Conservation (phyloP, 306 rosid species). For the Prunus davidiana region DNA sequence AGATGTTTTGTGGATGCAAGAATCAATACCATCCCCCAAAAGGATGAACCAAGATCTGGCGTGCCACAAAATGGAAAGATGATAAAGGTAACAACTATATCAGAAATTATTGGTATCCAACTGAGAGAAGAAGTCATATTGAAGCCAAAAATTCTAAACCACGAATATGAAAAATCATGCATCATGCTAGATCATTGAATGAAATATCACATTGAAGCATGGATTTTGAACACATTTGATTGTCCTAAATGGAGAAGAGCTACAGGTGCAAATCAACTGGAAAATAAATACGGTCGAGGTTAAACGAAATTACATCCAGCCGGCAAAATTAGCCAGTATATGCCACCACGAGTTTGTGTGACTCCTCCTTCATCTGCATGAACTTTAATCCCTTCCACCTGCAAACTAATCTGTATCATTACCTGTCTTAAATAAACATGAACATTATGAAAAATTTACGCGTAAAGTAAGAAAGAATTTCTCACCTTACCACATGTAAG, state of each 20-base stretch:
- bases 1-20: constrained; percentile 65
- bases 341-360: constrained; percentile 77
- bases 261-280: neutral
- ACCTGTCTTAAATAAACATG: neutral
- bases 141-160: no score
- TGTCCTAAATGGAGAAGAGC: neutral
- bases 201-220: no score
- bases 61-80: constrained; percentile 4
- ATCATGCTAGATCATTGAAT: no score
- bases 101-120: neutral
- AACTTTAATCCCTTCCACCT: constrained; percentile 79
- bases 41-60: constrained; percentile 67
- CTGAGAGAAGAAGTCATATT: neutral
- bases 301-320: constrained; percentile 56
- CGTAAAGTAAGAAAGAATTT: constrained; percentile 13
- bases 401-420: constrained; percentile 18
- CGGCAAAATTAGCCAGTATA: constrained; percentile 60
- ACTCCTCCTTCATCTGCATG: constrained; percentile 66
- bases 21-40: constrained; percentile 72
- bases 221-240: no score
- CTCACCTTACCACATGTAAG: constrained; percentile 64
- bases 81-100: neutral
- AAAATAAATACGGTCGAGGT: neutral
- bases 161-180: no score
- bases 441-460: neutral